Base-by-base conservation (phyloP, 352 stramenopile species). In the Pythium sp. region DNA sequence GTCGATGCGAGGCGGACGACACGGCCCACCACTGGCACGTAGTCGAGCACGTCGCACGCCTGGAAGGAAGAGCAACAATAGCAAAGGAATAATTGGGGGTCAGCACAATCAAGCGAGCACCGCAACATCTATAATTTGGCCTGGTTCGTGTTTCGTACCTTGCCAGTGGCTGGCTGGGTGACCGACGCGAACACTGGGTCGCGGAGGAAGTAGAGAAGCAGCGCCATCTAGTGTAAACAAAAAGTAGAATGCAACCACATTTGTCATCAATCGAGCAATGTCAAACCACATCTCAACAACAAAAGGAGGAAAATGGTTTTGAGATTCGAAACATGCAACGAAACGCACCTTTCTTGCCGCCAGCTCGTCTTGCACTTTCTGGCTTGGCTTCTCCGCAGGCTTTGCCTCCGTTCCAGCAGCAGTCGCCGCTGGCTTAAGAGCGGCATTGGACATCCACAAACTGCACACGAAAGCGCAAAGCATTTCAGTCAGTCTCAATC, bases 121-220 rank as follows among this genome's bases (percentile, higher is more conserved):
- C 58, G 49, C 11, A 32, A 11, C 28, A 12, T n/a, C 30, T 12
- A 18, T 15, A 0, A 43, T 14, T 41, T 11, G 15, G 15, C 55
- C 32, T 3, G 41, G 12, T 7, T 20, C 41, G 32, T 14, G 32
- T n/a, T 9, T 62, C 9, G 62, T 76, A 93, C 78, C 74, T 91
- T 88, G 72, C 86, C 79, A 24, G 76, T 77, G 22, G 67, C 81
- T 30, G 86, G 87, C 63, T 89, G 87, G 12, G 87, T 95, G 62
- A 92, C 77, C 5, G 71, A 81, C 0, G 69, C 78, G 62, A 89
- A 95, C 41, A 94, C 72, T 7, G 87, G 87, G 57, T 95, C 87
- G 56, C 87, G 86, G 28, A 95, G 82, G 67, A 95, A 76, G 63
- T 95, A 95, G 7, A 95, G 76, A 36, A 95, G 75, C 47, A 95